Base-by-base conservation (phyloP, 768 basidiomycete species). In the Stropharia rugosoannulata region DNA sequence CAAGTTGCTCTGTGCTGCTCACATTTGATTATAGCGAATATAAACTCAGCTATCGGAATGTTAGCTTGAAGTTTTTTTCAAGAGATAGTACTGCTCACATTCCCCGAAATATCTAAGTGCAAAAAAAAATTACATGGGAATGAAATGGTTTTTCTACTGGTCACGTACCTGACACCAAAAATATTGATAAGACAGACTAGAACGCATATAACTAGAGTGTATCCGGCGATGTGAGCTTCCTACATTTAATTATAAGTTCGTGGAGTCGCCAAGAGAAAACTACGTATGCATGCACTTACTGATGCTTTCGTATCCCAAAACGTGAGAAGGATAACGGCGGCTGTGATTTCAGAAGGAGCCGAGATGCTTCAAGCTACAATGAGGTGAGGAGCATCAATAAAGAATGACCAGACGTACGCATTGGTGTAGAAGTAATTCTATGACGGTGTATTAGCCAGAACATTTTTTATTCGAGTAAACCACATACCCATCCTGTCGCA, bases 281-380 rank as follows among this genome's bases (percentile, higher is more conserved):
- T 13, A 43, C 18, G 15, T 16, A 46, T 22, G 10, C 3, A n/a
- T 46, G 37, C 5, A 67, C 76, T 54, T 57, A 85, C 84, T 11
- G 45, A 25, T 10, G 54, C 54, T 60, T 86, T 73, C 27, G 70
- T 59, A 68, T 89, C 85, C 89, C 90, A 92, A 73, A 85, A 91
- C 5, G 80, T 76, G 54, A 92, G 73, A 9, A 93, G 68, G 49
- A 92, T 78, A 12, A 82, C 78, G 8, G 87, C 83, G 1, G 89
- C 90, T 1, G 84, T 84, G 52, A 93, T 78, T 71, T 91, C 89
- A n/a, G 85, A 83, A 8, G 88, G 88, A 0, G 83, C 75, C 1
- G 85, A 78, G 51, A 87, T 84, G n/a, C 80, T 81, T 47, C 18
- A 22, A 27, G 35, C 49, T 1, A 18, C 38, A 19, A 37, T 49